Conservation (phyloP, 371 early-diverging fungal genomes). For the Mucor indicus region DNA sequence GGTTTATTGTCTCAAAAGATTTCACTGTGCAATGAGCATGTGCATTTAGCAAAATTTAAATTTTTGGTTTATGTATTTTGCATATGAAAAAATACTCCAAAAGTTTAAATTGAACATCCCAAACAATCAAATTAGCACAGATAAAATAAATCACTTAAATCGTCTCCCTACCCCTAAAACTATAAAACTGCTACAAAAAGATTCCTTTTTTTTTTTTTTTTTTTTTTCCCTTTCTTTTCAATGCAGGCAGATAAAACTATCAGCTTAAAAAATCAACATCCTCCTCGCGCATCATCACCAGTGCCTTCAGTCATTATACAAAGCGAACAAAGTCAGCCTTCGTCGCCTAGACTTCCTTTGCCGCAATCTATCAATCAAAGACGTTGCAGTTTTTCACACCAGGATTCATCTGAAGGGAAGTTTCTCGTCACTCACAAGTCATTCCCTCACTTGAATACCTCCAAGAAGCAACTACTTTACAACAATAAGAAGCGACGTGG, state of each 20-base stretch:
- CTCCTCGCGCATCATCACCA: conserved; percentile 10
- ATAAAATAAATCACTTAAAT: too few relatives aligned
- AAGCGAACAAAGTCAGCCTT: neutral
- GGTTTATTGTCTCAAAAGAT: too few relatives aligned
- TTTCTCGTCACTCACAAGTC: conserved; percentile 7
- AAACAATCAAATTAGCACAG: too few relatives aligned
- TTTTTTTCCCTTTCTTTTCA: neutral
- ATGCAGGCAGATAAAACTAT: conserved; percentile 8
- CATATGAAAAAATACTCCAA: too few relatives aligned
- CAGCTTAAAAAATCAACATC: conserved; percentile 2
- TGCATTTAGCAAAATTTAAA: too few relatives aligned
- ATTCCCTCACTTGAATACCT: conserved; percentile 7
- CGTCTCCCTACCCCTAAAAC: too few relatives aligned
- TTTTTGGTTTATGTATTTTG: too few relatives aligned
- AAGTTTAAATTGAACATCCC: too few relatives aligned
- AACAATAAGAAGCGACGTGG: conserved; percentile 1
- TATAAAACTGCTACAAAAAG: too few relatives aligned
- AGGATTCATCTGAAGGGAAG: neutral
- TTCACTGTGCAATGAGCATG: too few relatives aligned
- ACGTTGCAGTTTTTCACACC: neutral
- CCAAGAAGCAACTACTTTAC: neutral
- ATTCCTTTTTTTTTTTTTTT: neutral
- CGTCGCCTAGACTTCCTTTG: conserved; percentile 9
- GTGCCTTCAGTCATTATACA: conserved; percentile 3
- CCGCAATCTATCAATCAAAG: conserved; percentile 2